phyloP scores from a whole-genome alignment of 179 eudicot species.

The Beta corolliflora region DNA sequence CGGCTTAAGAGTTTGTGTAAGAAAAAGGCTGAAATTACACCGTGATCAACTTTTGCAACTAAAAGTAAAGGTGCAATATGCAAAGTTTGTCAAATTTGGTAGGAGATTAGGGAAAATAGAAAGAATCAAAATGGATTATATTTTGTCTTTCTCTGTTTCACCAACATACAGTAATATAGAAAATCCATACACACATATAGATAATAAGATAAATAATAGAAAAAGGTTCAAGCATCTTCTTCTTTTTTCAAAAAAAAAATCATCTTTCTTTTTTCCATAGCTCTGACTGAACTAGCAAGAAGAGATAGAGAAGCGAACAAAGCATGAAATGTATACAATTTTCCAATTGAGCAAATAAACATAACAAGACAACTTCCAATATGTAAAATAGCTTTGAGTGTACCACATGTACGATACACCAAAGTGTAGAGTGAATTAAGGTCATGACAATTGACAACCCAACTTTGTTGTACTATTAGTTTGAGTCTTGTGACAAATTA shows the following conservation, averaged over 20 bases:
- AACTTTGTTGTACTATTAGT: too few relatives aligned
- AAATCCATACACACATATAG: background rate
- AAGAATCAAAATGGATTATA: background rate
- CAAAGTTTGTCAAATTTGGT: conserved; percentile 9
- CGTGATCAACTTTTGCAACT: conserved; percentile 28
- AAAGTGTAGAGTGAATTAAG: too few relatives aligned
- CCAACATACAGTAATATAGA: background rate
- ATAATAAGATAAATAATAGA: background rate
- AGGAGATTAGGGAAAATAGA: background rate
- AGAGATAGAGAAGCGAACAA: too few relatives aligned
- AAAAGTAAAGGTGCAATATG: conserved; percentile 17
- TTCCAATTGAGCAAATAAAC: too few relatives aligned
- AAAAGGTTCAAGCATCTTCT: background rate
- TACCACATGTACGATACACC: too few relatives aligned
- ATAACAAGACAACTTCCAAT: too few relatives aligned
- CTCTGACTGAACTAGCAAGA: too few relatives aligned
- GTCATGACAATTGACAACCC: too few relatives aligned
- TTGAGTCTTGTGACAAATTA: too few relatives aligned
- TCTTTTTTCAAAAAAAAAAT: background rate
- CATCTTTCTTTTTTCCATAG: background rate
- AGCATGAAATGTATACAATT: too few relatives aligned
- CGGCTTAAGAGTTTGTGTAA: conserved; percentile 13
- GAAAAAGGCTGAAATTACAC: conserved; percentile 13
- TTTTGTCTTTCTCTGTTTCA: background rate
- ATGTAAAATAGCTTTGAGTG: too few relatives aligned